A percentile compares a stretch with the other conserved stretches of the same genome.
These are phyloP conservation scores for Boletus edulis DNA, from an alignment of 768 basidiomycete species.

Conservation along the genomic window DNA sequence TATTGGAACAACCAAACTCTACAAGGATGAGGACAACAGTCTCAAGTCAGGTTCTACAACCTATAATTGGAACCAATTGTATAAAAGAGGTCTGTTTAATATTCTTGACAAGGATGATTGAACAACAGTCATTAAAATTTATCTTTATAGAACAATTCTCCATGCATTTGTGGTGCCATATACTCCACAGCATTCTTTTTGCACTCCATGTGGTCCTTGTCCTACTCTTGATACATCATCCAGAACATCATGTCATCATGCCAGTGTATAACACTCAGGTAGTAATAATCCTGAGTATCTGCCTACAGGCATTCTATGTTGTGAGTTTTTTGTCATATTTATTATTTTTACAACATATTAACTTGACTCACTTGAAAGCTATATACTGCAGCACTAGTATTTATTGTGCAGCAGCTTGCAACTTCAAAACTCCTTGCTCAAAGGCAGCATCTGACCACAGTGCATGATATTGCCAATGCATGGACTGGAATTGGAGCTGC, in stretches of 20 bases:
- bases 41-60: background rate
- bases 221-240: background rate
- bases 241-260: background rate
- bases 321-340: background rate
- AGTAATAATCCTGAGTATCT: background rate
- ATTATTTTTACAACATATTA: background rate
- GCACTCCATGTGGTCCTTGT: background rate
- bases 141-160: background rate
- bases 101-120: background rate
- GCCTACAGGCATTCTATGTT: background rate
- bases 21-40: background rate
- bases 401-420: conserved; percentile 19
- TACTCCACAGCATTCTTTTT: background rate
- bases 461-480: conserved; percentile 17
- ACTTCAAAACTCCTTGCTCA: background rate
- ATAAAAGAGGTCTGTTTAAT: background rate
- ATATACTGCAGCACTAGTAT: conserved; percentile 16
- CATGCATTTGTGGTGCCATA: background rate
- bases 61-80: background rate
- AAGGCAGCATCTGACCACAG: conserved; percentile 12
- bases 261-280: background rate
- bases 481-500: conserved; percentile 26
- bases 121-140: background rate
- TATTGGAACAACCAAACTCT: background rate
- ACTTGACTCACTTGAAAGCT: conserved; percentile 2